Evolutionary conservation across 1,284 basidiomycete genomes (phyloP).

Genomic region (Apiotrichum gracile): DNA sequence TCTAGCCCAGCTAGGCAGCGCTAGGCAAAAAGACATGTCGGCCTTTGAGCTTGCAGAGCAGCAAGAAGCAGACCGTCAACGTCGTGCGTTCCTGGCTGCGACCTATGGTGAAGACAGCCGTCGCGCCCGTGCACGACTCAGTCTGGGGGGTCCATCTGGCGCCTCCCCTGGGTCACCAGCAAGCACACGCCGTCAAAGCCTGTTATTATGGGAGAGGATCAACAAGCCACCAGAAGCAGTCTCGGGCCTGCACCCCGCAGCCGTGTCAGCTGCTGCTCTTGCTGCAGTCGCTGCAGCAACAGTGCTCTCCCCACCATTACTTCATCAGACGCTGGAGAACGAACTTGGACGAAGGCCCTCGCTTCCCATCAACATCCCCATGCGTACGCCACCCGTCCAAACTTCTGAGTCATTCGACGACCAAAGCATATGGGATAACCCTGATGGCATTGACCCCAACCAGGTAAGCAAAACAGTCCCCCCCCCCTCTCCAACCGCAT

Average conservation of each 20-base stretch:
- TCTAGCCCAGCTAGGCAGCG: constrained; percentile 2
- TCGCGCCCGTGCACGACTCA: constrained; percentile 37
- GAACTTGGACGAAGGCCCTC: constrained; percentile 8
- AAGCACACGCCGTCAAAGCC: constrained; percentile 28
- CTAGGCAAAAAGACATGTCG: neutral
- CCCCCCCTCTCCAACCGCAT: neutral
- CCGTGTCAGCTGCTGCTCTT: neutral
- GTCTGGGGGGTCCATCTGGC: constrained; percentile 30
- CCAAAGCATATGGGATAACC: constrained; percentile 16
- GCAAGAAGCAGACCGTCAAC: constrained; percentile 45
- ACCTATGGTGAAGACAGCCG: constrained; percentile 40
- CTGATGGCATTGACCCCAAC: constrained; percentile 5
- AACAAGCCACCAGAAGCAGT: constrained; percentile 4
- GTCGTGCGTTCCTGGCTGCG: constrained; percentile 40
- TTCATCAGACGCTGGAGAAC: neutral
- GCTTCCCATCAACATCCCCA: constrained; percentile 13
- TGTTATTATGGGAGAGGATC: constrained; percentile 40
- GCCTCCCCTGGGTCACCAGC: constrained; percentile 17
- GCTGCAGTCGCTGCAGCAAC: neutral
- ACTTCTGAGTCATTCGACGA: constrained; percentile 5
- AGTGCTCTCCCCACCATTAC: neutral
- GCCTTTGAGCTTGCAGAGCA: constrained; percentile 38
- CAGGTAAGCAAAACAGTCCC: neutral
- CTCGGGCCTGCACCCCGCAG: neutral
- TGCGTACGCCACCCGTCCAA: constrained; percentile 1